phyloP scores from a whole-genome alignment of 164 flowering plant species.

The Stephania yunnanensis region DNA sequence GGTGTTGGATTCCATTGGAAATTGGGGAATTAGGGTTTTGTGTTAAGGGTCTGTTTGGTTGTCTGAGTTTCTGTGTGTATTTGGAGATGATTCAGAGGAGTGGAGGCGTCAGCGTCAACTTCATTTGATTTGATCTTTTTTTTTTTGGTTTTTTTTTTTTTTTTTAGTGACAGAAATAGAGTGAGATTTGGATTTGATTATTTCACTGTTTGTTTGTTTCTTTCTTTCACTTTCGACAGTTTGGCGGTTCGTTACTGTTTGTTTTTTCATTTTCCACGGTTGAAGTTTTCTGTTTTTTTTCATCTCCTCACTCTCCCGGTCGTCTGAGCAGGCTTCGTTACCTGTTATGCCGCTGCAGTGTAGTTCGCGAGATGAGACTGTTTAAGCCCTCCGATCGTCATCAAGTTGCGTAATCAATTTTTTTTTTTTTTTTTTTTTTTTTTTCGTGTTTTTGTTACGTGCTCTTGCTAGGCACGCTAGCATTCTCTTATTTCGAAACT shows the following conservation, averaged over 20 bases:
- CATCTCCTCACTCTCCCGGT: not conserved
- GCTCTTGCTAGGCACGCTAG: too few species aligned
- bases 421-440: too few species aligned
- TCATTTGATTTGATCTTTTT: too few species aligned
- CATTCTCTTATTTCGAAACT: too few species aligned
- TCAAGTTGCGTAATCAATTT: too few species aligned
- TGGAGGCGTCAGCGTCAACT: too few species aligned
- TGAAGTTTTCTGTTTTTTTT: not conserved
- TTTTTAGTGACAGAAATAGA: too few species aligned
- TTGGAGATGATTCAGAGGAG: not conserved
- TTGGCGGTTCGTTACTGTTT: not conserved
- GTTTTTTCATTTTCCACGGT: not conserved
- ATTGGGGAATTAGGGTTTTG: constrained; percentile 6
- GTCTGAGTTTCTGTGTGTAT: not conserved
- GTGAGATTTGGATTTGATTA: too few species aligned
- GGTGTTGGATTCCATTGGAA: not conserved
- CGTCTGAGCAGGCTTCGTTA: not conserved
- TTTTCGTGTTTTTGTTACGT: too few species aligned
- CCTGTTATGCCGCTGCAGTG: not conserved
- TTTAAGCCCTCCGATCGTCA: too few species aligned
- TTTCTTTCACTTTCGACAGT: not conserved
- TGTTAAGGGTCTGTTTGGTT: not conserved
- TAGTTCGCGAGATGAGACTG: too few species aligned
- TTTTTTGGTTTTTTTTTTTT: too few species aligned
- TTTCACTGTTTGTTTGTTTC: not conserved